These are phyloP conservation scores for Jimgerdemannia lactiflua DNA, from an alignment of 192 early-diverging fungal species.

Conservation along the genomic window DNA sequence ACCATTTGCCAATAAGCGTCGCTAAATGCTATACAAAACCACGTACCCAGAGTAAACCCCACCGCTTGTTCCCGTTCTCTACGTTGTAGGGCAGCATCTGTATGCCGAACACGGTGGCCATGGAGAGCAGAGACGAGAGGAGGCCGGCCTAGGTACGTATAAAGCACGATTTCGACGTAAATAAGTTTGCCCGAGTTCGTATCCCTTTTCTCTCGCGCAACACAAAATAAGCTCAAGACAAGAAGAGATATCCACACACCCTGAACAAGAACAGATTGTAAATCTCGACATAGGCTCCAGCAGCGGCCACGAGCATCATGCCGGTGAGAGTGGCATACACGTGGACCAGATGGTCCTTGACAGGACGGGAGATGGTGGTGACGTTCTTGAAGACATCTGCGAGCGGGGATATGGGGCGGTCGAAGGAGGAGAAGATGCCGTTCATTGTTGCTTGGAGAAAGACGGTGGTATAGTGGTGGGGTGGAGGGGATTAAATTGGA, in stretches of 20 bases:
- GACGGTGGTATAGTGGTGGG: no score
- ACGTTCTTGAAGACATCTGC: not conserved
- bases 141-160: not conserved
- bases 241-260: not conserved
- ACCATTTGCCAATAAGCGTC: no score
- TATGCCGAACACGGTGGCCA: not conserved
- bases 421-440: not conserved
- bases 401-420: not conserved
- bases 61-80: not conserved
- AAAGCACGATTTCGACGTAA: not conserved
- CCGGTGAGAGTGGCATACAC: constrained; percentile 24
- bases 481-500: no score
- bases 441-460: not conserved
- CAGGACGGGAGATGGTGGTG: constrained; percentile 15
- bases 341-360: constrained; percentile 15
- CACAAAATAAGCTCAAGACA: not conserved
- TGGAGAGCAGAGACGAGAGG: not conserved
- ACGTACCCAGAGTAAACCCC: not conserved
- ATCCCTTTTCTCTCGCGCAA: not conserved
- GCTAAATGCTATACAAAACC: not conserved
- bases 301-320: constrained; percentile 16
- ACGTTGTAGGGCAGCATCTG: not conserved
- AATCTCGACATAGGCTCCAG: constrained; percentile 5
- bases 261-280: not conserved
- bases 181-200: no score